These are phyloP conservation scores for Geotrichum australiense DNA, from an alignment of 1,139 yeast species.

Conservation along the genomic window DNA sequence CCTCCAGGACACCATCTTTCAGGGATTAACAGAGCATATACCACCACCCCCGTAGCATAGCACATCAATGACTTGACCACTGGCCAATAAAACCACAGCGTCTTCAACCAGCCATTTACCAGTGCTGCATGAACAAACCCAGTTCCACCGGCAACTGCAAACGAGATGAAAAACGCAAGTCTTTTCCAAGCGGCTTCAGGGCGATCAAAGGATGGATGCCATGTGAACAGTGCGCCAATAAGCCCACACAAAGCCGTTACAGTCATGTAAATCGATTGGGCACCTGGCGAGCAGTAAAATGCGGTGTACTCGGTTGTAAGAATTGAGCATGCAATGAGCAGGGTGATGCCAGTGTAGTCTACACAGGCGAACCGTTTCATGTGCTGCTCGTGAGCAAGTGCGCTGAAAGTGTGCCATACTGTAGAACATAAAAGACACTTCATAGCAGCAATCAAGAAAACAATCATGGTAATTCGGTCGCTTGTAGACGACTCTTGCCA, in stretches of 20 bases:
- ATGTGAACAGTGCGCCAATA: slow-evolving; percentile 70
- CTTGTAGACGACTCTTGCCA: slow-evolving; percentile 37
- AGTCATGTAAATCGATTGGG: slow-evolving; percentile 45
- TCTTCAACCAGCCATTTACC: slow-evolving; percentile 49
- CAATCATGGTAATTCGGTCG: slow-evolving; percentile 52
- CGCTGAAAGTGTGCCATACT: slow-evolving; percentile 88
- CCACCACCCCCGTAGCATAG: slow-evolving; percentile 76
- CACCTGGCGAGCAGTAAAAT: slow-evolving; percentile 53
- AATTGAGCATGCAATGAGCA: slow-evolving; percentile 84
- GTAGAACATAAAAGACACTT: slow-evolving; percentile 73
- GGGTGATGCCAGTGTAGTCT: slow-evolving; percentile 91
- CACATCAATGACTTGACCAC: slow-evolving; percentile 59
- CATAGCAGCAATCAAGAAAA: slow-evolving; percentile 65
- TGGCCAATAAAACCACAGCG: slow-evolving; percentile 54
- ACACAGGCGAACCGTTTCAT: slow-evolving; percentile 82
- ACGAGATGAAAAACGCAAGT: slow-evolving; percentile 73
- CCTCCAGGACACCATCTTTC: slow-evolving; percentile 61
- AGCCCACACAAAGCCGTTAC: slow-evolving; percentile 62
- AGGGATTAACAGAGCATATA: slow-evolving; percentile 84
- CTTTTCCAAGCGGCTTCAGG: slow-evolving; percentile 79
- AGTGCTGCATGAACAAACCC: slow-evolving; percentile 54
- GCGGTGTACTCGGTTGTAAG: slow-evolving; percentile 79
- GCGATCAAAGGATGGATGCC: slow-evolving; percentile 84
- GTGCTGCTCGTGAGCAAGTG: slow-evolving; percentile 57
- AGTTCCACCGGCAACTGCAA: slow-evolving; percentile 67